Evolutionary conservation across 225 moss, liverwort and hornwort species (phyloP).

Genomic region (Sphagnum tenellum): DNA sequence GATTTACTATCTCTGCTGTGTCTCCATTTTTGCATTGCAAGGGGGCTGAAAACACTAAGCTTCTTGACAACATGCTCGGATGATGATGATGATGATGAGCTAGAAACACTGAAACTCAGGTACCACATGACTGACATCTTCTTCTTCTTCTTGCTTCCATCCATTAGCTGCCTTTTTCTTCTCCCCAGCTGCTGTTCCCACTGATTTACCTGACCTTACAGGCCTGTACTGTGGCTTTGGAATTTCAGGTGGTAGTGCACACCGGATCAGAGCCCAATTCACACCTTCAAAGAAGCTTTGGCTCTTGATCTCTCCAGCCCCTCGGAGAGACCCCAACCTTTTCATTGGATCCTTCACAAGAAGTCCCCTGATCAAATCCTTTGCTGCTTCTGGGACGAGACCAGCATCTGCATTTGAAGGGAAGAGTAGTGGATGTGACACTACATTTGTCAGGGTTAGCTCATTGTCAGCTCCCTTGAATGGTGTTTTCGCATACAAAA

Average conservation of each 20-base stretch:
- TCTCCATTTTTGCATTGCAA: no score
- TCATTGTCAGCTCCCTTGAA: constrained; percentile 90
- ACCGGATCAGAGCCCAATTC: constrained; percentile 93
- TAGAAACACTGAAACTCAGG: constrained; percentile 45
- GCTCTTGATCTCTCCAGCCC: constrained; percentile 86
- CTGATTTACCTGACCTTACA: constrained; percentile 23
- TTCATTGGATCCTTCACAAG: constrained; percentile 95
- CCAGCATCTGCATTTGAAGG: constrained; percentile 50
- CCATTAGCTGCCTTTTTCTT: constrained; percentile 25
- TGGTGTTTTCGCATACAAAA: constrained; percentile 85
- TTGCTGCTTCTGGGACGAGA: constrained; percentile 51
- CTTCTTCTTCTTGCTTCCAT: constrained; percentile 10
- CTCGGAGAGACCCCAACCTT: constrained; percentile 66
- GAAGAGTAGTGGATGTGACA: constrained; percentile 69
- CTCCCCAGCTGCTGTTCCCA: constrained; percentile 34
- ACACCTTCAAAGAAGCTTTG: constrained; percentile 95
- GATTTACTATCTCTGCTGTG: no score
- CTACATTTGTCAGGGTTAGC: constrained; percentile 74
- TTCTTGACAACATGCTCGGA: no score
- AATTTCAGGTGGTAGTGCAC: constrained; percentile 82
- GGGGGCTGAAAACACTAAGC: no score
- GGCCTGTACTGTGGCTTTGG: constrained; percentile 61
- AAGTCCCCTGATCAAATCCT: constrained; percentile 81
- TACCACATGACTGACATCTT: background rate
- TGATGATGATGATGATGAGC: background rate